Evolutionary conservation across 176 grass and related monocot genomes (phyloP).

Genomic region (Metroxylon sagu): DNA sequence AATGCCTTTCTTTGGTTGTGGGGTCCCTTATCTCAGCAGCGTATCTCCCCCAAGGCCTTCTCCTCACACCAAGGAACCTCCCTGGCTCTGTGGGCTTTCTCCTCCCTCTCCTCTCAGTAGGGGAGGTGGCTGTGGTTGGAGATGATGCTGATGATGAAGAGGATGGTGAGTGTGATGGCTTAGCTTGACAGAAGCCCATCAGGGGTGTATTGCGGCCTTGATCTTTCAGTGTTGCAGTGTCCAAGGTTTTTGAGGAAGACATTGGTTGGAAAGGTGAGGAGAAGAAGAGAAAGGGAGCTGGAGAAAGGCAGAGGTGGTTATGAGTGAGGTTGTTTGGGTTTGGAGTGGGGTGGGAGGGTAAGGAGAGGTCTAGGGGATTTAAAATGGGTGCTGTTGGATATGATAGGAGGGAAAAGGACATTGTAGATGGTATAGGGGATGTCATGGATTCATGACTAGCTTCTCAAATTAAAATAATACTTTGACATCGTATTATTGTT

Average conservation of each 20-base stretch:
- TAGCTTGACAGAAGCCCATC: background rate
- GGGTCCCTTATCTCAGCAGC: no score
- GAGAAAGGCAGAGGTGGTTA: no score
- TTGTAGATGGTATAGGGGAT: conserved; percentile 11
- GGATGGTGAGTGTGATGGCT: background rate
- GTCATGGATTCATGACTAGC: conserved; percentile 2
- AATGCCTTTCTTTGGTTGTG: no score
- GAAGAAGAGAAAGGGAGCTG: background rate
- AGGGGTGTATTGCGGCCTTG: background rate
- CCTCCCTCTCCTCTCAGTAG: conserved; percentile 11
- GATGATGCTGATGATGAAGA: conserved; percentile 4
- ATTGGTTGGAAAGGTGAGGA: background rate
- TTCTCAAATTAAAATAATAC: background rate
- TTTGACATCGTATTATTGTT: background rate
- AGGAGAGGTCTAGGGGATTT: conserved; percentile 7
- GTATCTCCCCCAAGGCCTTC: conserved; percentile 4
- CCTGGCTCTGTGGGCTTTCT: conserved; percentile 6
- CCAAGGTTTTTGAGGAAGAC: conserved; percentile 4
- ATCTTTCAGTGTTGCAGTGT: background rate
- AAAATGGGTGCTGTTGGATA: background rate
- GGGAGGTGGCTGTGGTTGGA: background rate
- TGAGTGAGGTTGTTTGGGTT: background rate
- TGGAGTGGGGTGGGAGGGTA: background rate
- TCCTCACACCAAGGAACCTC: conserved; percentile 14
- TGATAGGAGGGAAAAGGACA: conserved; percentile 10